Evolutionary conservation across 305 asterid species (phyloP).

Genomic region (Rubia tinctorum): DNA sequence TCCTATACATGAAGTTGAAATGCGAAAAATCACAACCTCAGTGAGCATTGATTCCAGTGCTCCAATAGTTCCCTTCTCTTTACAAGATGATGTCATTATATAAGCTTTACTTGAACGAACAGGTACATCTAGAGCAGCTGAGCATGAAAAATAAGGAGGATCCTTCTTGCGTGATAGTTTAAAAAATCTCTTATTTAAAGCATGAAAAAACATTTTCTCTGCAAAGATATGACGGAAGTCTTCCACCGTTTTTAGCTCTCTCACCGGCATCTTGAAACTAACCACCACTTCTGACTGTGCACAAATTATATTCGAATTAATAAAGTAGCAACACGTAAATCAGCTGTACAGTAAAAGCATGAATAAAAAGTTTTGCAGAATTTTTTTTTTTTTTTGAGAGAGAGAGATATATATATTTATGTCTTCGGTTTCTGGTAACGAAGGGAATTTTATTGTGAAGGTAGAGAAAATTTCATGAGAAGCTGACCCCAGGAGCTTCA

Average conservation of each 20-base stretch:
- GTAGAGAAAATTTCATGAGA: constrained; percentile 19
- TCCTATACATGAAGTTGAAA: constrained; percentile 16
- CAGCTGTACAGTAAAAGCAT: not conserved
- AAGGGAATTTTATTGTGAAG: constrained; percentile 4
- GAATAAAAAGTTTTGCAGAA: not conserved
- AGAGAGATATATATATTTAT: not conserved
- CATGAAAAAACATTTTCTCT: constrained; percentile 95
- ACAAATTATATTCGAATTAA: constrained; percentile 27
- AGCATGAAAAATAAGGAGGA: constrained; percentile 93
- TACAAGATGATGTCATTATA: constrained; percentile 90
- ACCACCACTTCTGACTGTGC: constrained; percentile 95
- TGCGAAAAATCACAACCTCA: constrained; percentile 81
- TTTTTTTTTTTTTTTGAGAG: too few species aligned
- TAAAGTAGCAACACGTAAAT: not conserved
- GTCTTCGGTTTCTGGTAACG: not conserved
- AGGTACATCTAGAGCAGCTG: constrained; percentile 87
- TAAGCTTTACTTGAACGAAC: constrained; percentile 80
- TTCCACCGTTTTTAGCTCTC: constrained; percentile 74
- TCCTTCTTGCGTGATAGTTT: constrained; percentile 86
- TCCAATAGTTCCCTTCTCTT: constrained; percentile 76
- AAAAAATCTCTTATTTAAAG: constrained; percentile 89
- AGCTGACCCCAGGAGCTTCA: constrained; percentile 93
- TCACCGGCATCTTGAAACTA: constrained; percentile 80
- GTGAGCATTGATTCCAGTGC: constrained; percentile 90
- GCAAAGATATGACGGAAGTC: constrained; percentile 82